A percentile compares a stretch with the other conserved stretches of the same genome.
Conservation (phyloP, 352 stramenopile species). For the Phytophthora syringae region DNA sequence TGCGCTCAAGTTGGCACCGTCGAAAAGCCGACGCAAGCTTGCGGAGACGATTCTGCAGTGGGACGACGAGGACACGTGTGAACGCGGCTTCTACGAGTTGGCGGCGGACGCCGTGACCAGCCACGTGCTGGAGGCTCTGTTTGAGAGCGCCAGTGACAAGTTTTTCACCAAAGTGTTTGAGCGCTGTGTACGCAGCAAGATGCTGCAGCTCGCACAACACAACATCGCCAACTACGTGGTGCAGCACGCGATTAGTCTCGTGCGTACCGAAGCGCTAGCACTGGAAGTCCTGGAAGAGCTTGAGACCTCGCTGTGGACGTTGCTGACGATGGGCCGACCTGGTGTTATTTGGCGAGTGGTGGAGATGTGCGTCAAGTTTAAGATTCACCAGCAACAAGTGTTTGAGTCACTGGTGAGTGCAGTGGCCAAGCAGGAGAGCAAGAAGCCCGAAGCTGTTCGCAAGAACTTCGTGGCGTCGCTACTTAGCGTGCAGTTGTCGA, state of each 20-base stretch:
- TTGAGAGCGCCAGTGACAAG: constrained; percentile 59
- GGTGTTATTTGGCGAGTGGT: constrained; percentile 83
- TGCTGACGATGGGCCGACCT: constrained; percentile 72
- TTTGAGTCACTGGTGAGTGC: constrained; percentile 63
- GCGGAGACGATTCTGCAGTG: constrained; percentile 74
- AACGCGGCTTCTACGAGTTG: constrained; percentile 70
- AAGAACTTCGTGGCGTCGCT: constrained; percentile 73
- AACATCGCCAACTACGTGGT: constrained; percentile 87
- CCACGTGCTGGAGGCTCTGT: constrained; percentile 78
- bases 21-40: constrained; percentile 55
- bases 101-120: constrained; percentile 77
- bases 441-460: constrained; percentile 74
- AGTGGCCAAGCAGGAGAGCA: constrained; percentile 79
- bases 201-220: constrained; percentile 78
- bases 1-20: constrained; percentile 63
- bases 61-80: constrained; percentile 59
- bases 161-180: constrained; percentile 74
- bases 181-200: constrained; percentile 64
- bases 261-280: constrained; percentile 51
- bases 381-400: constrained; percentile 56
- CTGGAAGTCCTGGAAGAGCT: constrained; percentile 65
- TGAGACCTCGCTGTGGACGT: constrained; percentile 63
- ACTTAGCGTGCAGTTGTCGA: constrained; percentile 73
- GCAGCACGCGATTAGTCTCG: constrained; percentile 70
- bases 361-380: constrained; percentile 75